phyloP scores from a whole-genome alignment of 495 filamentous ascomycete species.

The Lophium mytilinum region DNA sequence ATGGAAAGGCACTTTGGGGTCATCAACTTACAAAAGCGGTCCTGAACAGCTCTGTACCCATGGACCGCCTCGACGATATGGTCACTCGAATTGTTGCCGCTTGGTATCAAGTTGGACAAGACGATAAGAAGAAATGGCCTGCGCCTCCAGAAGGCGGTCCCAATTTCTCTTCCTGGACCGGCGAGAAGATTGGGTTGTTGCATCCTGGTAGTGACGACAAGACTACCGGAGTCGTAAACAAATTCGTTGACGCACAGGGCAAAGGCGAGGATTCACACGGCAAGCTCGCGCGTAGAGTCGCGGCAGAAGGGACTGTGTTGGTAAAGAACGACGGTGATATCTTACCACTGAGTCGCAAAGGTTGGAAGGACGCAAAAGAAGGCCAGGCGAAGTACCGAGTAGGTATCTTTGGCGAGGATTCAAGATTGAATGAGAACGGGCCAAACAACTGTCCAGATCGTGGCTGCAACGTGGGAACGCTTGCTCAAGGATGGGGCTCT shows the following conservation, averaged over 20 bases:
- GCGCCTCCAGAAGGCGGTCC: constrained; percentile 53
- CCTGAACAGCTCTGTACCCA: constrained; percentile 74
- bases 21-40: constrained; percentile 65
- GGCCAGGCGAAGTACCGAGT: constrained; percentile 45
- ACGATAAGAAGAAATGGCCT: constrained; percentile 54
- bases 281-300: constrained; percentile 60
- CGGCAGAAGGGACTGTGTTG: constrained; percentile 76
- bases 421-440: constrained; percentile 54
- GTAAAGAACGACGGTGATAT: constrained; percentile 65
- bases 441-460: constrained; percentile 72
- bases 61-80: constrained; percentile 88
- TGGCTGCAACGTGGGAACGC: constrained; percentile 73
- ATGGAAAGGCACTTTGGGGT: constrained; percentile 78
- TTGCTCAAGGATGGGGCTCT: constrained; percentile 84
- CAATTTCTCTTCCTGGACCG: constrained; percentile 88
- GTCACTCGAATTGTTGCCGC: constrained; percentile 81
- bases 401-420: constrained; percentile 81
- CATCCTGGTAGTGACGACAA: constrained; percentile 57
- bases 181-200: constrained; percentile 56
- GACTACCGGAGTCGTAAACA: constrained; percentile 59
- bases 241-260: constrained; percentile 63
- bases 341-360: constrained; percentile 54
- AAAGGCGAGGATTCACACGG: constrained; percentile 56
- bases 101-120: constrained; percentile 87
- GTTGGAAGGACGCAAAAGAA: constrained; percentile 33